Evolutionary conservation across 495 filamentous ascomycete species (phyloP), one percentile per base, ranked within the genome.

Genomic region (Hypoxylon cercidicola): DNA sequence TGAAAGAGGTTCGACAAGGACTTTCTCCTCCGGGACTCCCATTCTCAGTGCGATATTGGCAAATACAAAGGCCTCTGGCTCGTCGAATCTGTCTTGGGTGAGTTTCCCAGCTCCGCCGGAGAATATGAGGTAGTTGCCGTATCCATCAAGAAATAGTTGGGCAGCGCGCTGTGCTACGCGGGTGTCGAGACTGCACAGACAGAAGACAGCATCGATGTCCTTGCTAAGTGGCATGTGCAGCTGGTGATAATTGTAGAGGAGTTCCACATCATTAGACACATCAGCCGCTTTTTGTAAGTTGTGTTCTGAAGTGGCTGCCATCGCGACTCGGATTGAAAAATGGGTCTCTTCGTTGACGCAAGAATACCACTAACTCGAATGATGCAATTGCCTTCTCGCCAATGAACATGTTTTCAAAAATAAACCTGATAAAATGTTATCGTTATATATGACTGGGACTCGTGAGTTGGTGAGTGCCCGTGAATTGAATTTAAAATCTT

Each of bases 191-290:
- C 70, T 74, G 62, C 75, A 77, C n/a, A 79, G 64, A 53, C 68
- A 69, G 69, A 79, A 79, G 41, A 77, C 69, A 23, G 75, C 68
- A 47, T 68, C 64, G 13, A 72, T 62, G 15, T 62, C 59, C 44
- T 53, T 67, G 9, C 44, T 25, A 16, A 74, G 64, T 5, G 67
- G 13, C 54, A 71, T 61, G 59, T 60, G 57, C 59, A 79, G 61
- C 28, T 71, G 75, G 63, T 79, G 77, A 57, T 77, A 79, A 55
- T 76, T 70, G 62, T 77, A 79, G n/a, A 79, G 47, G 2, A 60
- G 49, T 39, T 69, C 67, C 4, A 72, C 76, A 62, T 76, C 73
- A 19, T 19, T n/a, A 79, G 73, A 70, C 69, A 84, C 43, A 47
- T 70, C 55, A 20, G 55, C 19, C 32, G n/a, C 15, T 3, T 9